phyloP scores from a whole-genome alignment of 1,284 basidiomycete genomes.

The Cutaneotrichosporon daszewskae region DNA sequence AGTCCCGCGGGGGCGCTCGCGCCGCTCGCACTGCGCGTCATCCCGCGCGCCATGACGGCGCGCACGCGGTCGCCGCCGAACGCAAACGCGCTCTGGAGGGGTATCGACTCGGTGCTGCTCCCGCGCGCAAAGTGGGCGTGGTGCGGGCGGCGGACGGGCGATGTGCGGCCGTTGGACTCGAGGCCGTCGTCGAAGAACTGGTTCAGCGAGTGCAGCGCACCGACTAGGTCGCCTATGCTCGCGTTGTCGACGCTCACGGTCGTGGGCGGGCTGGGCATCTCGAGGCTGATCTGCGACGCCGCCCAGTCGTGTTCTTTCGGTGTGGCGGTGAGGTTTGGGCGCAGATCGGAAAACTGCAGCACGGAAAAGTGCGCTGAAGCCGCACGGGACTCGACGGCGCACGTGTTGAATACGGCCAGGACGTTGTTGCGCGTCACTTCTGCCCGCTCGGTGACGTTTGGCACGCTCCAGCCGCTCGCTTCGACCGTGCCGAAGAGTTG shows the following conservation, averaged over 20 bases:
- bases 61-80: constrained; percentile 4
- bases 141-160: constrained; percentile 5
- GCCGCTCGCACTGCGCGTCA: constrained; percentile 7
- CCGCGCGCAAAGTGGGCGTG: constrained; percentile 3
- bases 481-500: constrained; percentile 75
- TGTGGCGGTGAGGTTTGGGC: background rate
- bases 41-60: constrained; percentile 9
- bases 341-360: constrained; percentile 41
- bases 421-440: constrained; percentile 67
- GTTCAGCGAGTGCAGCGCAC: constrained; percentile 76
- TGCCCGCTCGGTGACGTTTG: constrained; percentile 59
- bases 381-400: constrained; percentile 57
- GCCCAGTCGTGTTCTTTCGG: constrained; percentile 8
- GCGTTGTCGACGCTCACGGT: constrained; percentile 55
- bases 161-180: constrained; percentile 15
- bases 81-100: background rate
- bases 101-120: constrained; percentile 8
- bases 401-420: constrained; percentile 76
- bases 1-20: too few relatives aligned
- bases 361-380: constrained; percentile 46
- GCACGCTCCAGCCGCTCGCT: constrained; percentile 78
- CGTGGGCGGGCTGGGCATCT: constrained; percentile 60
- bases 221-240: constrained; percentile 74
- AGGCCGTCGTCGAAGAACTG: constrained; percentile 70
- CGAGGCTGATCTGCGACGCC: constrained; percentile 22